phyloP scores from a whole-genome alignment of 345 rosid genomes.

The Cardiospermum halicacabum region DNA sequence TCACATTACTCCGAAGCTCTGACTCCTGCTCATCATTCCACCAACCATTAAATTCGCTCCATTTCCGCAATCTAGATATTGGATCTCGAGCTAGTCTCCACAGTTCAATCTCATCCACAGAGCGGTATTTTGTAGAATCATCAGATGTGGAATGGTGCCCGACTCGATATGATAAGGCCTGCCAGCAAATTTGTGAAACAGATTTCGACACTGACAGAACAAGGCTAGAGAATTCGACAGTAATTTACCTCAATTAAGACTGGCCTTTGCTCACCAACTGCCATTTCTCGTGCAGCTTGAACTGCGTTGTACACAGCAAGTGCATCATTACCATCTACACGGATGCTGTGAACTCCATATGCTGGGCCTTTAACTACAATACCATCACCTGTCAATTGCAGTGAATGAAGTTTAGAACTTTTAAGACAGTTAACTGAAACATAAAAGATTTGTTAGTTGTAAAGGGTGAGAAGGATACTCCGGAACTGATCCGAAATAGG shows the following conservation, averaged over 20 bases:
- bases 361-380: constrained; percentile 76
- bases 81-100: constrained; percentile 68
- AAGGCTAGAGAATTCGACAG: neutral
- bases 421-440: neutral
- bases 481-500: constrained; percentile 80
- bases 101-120: constrained; percentile 62
- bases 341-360: constrained; percentile 77
- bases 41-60: constrained; percentile 76
- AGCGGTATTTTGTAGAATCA: constrained; percentile 87
- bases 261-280: constrained; percentile 63
- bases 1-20: constrained; percentile 48
- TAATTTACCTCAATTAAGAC: constrained; percentile 67
- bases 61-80: constrained; percentile 54
- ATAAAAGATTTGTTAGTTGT: constrained; percentile 2
- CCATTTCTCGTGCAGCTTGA: constrained; percentile 70
- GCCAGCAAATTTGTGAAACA: neutral
- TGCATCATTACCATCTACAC: constrained; percentile 90
- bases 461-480: constrained; percentile 36
- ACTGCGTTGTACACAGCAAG: constrained; percentile 84
- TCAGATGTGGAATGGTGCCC: constrained; percentile 96
- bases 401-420: neutral
- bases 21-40: constrained; percentile 62
- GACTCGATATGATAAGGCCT: constrained; percentile 87
- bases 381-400: constrained; percentile 63
- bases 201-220: neutral